Base-by-base conservation (phyloP, 1,284 basidiomycete genomes). In the Chalciporus sp. region DNA sequence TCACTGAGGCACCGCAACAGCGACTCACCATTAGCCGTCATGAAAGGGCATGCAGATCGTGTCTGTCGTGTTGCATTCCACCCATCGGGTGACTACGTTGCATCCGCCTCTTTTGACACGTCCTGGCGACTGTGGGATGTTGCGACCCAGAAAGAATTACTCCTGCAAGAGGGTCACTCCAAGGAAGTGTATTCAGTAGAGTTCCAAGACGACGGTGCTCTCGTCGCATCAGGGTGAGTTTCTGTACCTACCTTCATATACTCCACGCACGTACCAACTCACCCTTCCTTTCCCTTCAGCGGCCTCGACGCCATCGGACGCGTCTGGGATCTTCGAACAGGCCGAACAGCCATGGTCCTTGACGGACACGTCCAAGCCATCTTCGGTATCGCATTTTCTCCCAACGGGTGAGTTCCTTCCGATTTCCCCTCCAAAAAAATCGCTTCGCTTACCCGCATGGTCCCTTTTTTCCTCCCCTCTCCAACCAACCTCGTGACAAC, bases 61-160 rank as follows among this genome's bases (percentile, higher is more conserved):
- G 88, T 99, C 3, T 95, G 93, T 62, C 85, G 96, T 12, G 90
- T 98, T 10, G 94, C 90, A 0, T 99, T 99, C 72, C 97, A 99
- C 72, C 95, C 97, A 0, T 94, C 92, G 0, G 97, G 97, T 1
- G 74, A 86, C 44, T 98, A 96, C 67, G 83, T 98, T 12, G 96
- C 91, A 1, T 95, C 94, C 57, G 95, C 96, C 0, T 94, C 94
- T 55, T 99, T 96, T 64, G 97, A 99, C 71, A 97, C 94, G 4
- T 94, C 96, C n/a, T 99, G 97, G 96, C 79, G 97, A 39, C 72
- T 99, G 45, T 99, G 97, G 97, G 95, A 99, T 70, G 88, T 94
- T 2, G 78, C 81, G 43, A 91, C 85, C 1, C 76, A 85, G 2
- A 84, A 86, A 65, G 95, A 98, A 65, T 73, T 99, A 3, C 76